Base-by-base conservation (phyloP, 768 basidiomycete genomes). In the Tephrocybe sp. region DNA sequence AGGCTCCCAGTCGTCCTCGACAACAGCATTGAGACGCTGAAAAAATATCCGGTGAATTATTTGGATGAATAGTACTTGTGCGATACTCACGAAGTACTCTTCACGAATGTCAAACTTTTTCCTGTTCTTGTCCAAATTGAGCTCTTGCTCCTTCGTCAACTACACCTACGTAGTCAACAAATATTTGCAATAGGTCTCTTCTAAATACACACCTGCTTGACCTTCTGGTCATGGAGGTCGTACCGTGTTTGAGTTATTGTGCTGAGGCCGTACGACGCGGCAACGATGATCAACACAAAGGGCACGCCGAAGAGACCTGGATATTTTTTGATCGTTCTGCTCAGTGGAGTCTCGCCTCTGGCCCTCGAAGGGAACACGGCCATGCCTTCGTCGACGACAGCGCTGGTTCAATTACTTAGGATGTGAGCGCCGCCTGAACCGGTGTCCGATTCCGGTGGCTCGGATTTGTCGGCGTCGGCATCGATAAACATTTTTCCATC, bases 21-120 rank as follows among this genome's bases (percentile, higher is more conserved):
- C 69, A 25, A 72, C 68, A 4, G 83, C 77, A 60, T 77, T 86
- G 57, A 92, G 68, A 57, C 85, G 84, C 90, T 88, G 39, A n/a
- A n/a, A n/a, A n/a, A n/a, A n/a, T n/a, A n/a, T n/a, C n/a, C n/a
- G 28, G 35, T 12, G n/a, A 31, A 30, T 27, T 32, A 44, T n/a
- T 15, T 2, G 5, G 7, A 34, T 41, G 45, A 46, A 22, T 8
- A 12, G n/a, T 21, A 44, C n/a, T 27, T 22, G 13, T 22, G 28
- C 9, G 30, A 21, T 22, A 84, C 92, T 69, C 69, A 97, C 95
- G 63, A 87, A 98, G 67, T 98, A 99, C 63, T 97, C 95, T 64
- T 98, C 96, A 46, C 92, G 75, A 15, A 97, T 89, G 67, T 98
- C 95, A 51, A 97, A 85, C 72, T 83, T 88, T 71, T 86, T 87